Base-by-base conservation (phyloP, 352 stramenopile genomes). In the Pythium grandisporangium region DNA sequence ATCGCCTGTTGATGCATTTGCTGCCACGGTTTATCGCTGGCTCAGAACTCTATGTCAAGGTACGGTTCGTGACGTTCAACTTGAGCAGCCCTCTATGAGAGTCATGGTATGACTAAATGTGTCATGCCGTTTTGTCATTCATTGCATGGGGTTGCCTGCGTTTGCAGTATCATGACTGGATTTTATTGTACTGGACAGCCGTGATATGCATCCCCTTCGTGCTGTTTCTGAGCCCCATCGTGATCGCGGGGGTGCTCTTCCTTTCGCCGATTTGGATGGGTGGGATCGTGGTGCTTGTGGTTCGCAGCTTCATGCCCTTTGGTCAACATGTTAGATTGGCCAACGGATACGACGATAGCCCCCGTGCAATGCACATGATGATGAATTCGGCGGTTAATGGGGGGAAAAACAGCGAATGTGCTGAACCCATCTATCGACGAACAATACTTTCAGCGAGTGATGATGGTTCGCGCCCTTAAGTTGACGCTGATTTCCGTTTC, bases 191-290 rank as follows among this genome's bases (percentile, higher is more conserved):
- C 59, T 58, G 79, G 24, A 85, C 76, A 14, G 58, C 67, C 12
- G 50, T 79, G 30, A 46, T 90, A 19, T 84, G 66, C 56, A 63
- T 88, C 37, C 77, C 77, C n/a, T 73, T 88, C 30, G 66, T 70
- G 26, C 61, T 87, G 56, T 45, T 88, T 8, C 44, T 83, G 44
- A 86, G 77, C 42, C 77, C 77, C 13, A 81, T 90, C 63, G 29
- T 83, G 27, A 90, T 90, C 39, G 75, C 77, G 22, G 54, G 87
- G 39, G 68, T 53, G 36, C 84, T 90, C 42, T 88, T 62, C 51
- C 86, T 72, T 27, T 86, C 77, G 27, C 77, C 77, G 8, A 75
- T 90, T 42, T 90, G 77, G 77, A 51, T 81, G 37, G 61, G 71
- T 24, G 74, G 60, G 2, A 50, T 85, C 13, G 46, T 60, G 2